Evolutionary conservation across 2,329 filamentous ascomycete species (phyloP), one percentile per base, ranked within the genome.

Genomic region (Malbranchea cinnamomea): DNA sequence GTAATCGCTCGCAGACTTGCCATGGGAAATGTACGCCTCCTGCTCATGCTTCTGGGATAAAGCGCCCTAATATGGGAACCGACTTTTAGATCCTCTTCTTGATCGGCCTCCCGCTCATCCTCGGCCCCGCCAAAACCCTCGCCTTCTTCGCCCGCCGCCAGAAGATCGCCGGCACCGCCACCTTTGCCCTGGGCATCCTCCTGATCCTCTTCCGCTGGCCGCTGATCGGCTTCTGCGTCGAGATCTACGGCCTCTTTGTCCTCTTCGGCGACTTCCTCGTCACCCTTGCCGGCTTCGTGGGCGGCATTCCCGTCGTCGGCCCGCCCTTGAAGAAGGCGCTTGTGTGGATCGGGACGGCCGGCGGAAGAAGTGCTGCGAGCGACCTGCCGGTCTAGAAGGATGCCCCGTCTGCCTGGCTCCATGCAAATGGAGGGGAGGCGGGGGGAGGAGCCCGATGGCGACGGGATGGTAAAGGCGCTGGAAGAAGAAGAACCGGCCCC

Each of bases 191-290:
- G 3, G 89, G 89, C 9, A 78, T 98, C 22, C 47, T 74, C 6
- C 68, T 98, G 11, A 98, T 98, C 43, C 63, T 98, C 22, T 54
- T 93, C 47, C 72, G 79, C 37, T 98, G 89, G 85, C 80, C 89
- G 0, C 67, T 98, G 32, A 70, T 89, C 38, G 89, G 89, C 16
- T 98, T 98, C 59, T 47, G 78, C 34, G 70, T 95, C 43, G 89
- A 98, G 58, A 57, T 87, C 3, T 95, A 95, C 57, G 89, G 89
- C 17, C 87, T 98, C 41, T 69, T 91, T 42, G 71, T 94, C 30
- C 62, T 98, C 20, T 98, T 98, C 59, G 89, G 89, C 20, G 89
- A 98, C 56, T 95, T 95, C 59, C 68, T 95, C 35, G 81, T 84
- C 28, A 95, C 87, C 12, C 85, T 95, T 41, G 80, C 79, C 0